Percentiles rank a stretch among this genome's conserved stretches.
Conservation (phyloP, 768 basidiomycete species). For the Boletellus sp. region DNA sequence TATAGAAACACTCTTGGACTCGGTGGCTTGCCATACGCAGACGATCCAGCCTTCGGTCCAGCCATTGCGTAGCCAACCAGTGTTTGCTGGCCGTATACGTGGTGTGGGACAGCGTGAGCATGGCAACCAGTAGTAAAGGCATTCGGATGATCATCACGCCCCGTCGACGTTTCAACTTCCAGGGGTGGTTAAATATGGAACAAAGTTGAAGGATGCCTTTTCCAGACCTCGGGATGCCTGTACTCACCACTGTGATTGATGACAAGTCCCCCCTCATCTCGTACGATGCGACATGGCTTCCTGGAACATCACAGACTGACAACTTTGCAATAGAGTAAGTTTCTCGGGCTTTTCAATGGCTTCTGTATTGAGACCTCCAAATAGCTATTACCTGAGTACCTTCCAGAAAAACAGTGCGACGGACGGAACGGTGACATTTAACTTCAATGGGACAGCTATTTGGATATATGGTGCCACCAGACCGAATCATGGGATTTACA, state of each 20-base stretch:
- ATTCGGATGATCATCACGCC: background rate
- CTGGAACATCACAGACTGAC: slow-evolving; percentile 19
- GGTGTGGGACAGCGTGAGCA: background rate
- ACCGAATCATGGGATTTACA: slow-evolving; percentile 43
- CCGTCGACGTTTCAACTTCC: background rate
- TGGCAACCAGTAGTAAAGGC: background rate
- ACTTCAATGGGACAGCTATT: slow-evolving; percentile 48
- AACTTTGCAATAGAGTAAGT: slow-evolving; percentile 17
- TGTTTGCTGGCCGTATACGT: no score
- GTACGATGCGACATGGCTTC: slow-evolving; percentile 23
- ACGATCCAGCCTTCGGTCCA: no score
- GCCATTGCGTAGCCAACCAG: no score
- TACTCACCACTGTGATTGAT: slow-evolving; percentile 22
- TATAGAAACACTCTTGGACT: slow-evolving; percentile 43
- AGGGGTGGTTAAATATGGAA: background rate
- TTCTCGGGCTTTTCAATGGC: background rate
- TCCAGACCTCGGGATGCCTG: slow-evolving; percentile 16
- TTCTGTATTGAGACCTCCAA: background rate
- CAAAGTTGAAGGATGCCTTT: background rate
- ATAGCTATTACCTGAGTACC: slow-evolving; percentile 37
- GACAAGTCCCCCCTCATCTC: slow-evolving; percentile 32
- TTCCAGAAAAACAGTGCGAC: slow-evolving; percentile 34
- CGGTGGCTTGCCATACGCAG: slow-evolving; percentile 8
- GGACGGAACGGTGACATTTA: slow-evolving; percentile 38
- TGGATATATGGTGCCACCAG: slow-evolving; percentile 50